Evolutionary conservation across 176 grass and related monocot genomes (phyloP).

Genomic region (Musa schizocarpa): DNA sequence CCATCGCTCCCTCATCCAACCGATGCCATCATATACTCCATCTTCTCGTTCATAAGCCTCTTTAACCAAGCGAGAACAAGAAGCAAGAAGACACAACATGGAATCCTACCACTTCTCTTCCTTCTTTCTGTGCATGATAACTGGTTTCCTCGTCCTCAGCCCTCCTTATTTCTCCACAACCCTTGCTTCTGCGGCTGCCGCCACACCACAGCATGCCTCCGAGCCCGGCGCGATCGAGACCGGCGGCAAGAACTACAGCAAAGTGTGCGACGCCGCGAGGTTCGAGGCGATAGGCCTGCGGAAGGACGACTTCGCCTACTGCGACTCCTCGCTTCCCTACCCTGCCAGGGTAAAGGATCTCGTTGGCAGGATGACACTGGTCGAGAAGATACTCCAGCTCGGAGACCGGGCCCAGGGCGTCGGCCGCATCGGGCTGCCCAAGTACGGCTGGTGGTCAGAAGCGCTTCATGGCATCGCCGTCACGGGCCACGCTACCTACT

Average conservation of each 20-base stretch:
- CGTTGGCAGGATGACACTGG: constrained; percentile 28
- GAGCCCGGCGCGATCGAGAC: not conserved
- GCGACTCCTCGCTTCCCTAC: constrained; percentile 42
- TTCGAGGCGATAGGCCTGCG: constrained; percentile 29
- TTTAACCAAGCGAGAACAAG: too few species aligned
- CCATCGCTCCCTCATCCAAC: too few species aligned
- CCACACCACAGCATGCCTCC: not conserved
- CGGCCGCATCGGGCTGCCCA: constrained; percentile 24
- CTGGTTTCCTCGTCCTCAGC: too few species aligned
- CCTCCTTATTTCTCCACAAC: not conserved
- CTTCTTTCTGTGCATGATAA: too few species aligned
- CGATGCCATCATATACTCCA: too few species aligned
- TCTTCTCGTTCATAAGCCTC: too few species aligned
- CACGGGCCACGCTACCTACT: constrained; percentile 27
- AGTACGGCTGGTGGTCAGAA: constrained; percentile 57
- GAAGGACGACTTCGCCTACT: constrained; percentile 31
- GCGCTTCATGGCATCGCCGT: constrained; percentile 42
- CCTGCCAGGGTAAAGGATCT: constrained; percentile 52
- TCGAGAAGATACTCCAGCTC: constrained; percentile 26
- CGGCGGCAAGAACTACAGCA: constrained; percentile 42
- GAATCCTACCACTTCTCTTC: too few species aligned
- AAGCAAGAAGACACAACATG: too few species aligned
- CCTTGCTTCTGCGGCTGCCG: not conserved
- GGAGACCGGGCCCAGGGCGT: constrained; percentile 41
- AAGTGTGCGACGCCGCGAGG: constrained; percentile 40